Base-by-base conservation (phyloP, 129 eudicot species). In the Lactuca saligna region DNA sequence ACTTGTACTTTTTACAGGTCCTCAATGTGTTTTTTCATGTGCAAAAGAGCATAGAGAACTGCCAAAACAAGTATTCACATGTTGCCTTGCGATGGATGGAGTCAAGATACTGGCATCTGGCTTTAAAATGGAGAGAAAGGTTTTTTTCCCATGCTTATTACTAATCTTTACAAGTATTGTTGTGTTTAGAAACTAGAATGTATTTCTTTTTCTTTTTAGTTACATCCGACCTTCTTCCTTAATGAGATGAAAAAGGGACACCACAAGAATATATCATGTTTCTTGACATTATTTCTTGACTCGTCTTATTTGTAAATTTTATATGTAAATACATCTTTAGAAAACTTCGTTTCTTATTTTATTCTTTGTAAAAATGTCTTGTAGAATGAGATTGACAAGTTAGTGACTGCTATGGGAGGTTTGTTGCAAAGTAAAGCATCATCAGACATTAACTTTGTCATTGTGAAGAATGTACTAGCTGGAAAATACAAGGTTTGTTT, bases 21-120 rank as follows among this genome's bases (percentile, higher is more conserved):
- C 99, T 72, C 97, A 82, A 57, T 94, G 99, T 42, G 88, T 94
- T 66, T 81, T 94, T 66, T 79, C 85, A 13, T 94, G 99, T 73
- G 99, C 97, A 68, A 94, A 94, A 78, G 97, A 94, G 78, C 81
- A 72, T 33, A 77, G 91, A 66, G 34, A 62, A 64, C 86, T 94
- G 37, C 97, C 99, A 65, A 89, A 86, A 64, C 93, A 85, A 70
- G 97, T 97, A 31, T 94, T 73, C 75, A 86, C 92, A 61, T 94
- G 99, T 78, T 94, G 99, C 70, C 96, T 89, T 74, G 99, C 97
- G 5, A 79, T 94, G 92, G 99, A 94, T 78, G 97, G 99, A 65
- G 87, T 94, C 49, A 94, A 87, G 77, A 74, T 94, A 69, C 79
- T 89, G 72, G 84, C 91, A 35, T 84, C 99, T 65, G 99, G 99